Evolutionary conservation across 768 basidiomycete genomes (phyloP), one percentile per base, ranked within the genome.

Genomic region (Tubosaeta brunneosetosa): DNA sequence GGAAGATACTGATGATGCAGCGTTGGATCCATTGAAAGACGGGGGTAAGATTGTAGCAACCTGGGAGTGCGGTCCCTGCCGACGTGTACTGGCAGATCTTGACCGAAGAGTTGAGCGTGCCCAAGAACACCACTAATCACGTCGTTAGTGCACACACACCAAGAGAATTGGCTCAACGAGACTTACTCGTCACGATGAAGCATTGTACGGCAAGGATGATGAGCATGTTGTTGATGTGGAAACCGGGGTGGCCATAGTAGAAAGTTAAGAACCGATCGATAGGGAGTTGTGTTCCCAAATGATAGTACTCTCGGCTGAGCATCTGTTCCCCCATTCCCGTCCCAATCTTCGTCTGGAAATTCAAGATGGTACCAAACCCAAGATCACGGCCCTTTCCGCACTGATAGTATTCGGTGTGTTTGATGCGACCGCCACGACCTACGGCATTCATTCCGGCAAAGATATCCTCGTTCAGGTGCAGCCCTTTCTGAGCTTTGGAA

Each of bases 251-350:
- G 44, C 93, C 94, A 62, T 99, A 99, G 77, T 99, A 98, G 80
- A 98, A 99, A 46, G 97, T 99, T 71, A 99, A 75, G 85, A 99
- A 99, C 42, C 97, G 85, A 69, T 99, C 97, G 67, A 98, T 86
- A 34, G 97, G 94, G 49, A 99, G 81, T 67, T 98, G 97, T 22
- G 97, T 99, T 27, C 97, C 97, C 57, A 99, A 73, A 65, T 98
- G 98, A 72, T 99, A 99, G 70, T 99, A 98, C 72, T 98, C 97
- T 57, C 97, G 84, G 73, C 93, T 97, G 64, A 99, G 81, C 91
- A 98, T 92, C 72, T 99, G 97, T 69, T 99, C 97, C 34, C 97
- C 97, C 97, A 99, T 99, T 70, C 97, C 97, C n/a, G 94, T 98
- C 12, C 97, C 95, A 63, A 99, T 94, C 82, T 99, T 99, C 51